Evolutionary conservation across 2,329 filamentous ascomycete genomes (phyloP), one percentile per base, ranked within the genome.

Genomic region (Penicillium sp.): DNA sequence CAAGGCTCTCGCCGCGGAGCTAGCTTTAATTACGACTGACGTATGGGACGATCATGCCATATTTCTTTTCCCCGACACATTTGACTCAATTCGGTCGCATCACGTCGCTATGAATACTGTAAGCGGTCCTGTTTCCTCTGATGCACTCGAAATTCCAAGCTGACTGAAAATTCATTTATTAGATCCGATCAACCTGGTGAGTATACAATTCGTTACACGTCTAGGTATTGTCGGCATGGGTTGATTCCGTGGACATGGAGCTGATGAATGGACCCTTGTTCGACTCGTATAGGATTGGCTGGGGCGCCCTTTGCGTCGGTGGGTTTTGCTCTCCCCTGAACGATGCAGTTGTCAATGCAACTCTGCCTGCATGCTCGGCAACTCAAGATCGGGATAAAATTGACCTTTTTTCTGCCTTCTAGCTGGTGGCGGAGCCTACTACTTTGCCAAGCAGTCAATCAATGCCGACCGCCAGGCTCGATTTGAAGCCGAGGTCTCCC

Each of bases 401-500:
- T 50, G 44, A 57, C 43, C 46, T 42, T 24, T 33, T 34, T 42
- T 39, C 25, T 43, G 11, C 11, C 11, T 7, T 7, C 40, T 64
- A 90, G 89, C 90, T 58, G 93, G 91, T 65, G 93, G 83, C 56
- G 88, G 85, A 54, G 90, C 91, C 63, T 98, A 97, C 77, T 90
- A 88, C 76, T 95, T 96, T 68, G 93, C 93, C 55, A 98, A 98
- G 78, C 80, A 82, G 65, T 85, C 84, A 69, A 95, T 98, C 79
- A 95, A 96, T 67, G 87, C 87, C 59, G 90, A 96, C 71, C 87
- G 91, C 55, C 78, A 81, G 52, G 75, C 81, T 51, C 82, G 88
- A 62, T 81, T 86, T 56, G 80, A 86, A 60, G 83, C 86, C 52
- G 79, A 81, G 59, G 84, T 85, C 73, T 84, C 79, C 73, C 79